Conservation (phyloP, 441 rosid genomes). For the Gossypium lobatum region DNA sequence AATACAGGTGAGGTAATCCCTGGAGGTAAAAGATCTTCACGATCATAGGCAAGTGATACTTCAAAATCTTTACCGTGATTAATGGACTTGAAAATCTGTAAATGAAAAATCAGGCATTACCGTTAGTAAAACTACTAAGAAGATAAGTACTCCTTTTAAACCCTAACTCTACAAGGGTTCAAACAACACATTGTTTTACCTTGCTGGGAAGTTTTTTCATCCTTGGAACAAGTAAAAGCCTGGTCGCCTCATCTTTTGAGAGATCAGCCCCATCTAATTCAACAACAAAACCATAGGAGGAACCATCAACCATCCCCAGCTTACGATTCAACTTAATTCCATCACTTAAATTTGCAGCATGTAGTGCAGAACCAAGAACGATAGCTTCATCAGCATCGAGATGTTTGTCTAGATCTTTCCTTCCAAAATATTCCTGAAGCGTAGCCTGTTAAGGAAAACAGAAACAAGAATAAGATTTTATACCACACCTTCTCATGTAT, state of each 20-base stretch:
- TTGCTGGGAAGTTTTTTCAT: conserved; percentile 95
- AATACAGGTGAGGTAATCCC: conserved; percentile 57
- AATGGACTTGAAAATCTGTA: conserved; percentile 88
- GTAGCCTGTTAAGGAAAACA: conserved; percentile 48
- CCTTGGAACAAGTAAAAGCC: conserved; percentile 74
- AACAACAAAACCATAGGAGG: conserved; percentile 69
- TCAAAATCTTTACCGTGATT: conserved; percentile 80
- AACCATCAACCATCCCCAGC: conserved; percentile 93
- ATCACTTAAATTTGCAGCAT: conserved; percentile 97
- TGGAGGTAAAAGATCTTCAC: conserved; percentile 70
- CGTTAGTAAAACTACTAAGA: conserved; percentile 18
- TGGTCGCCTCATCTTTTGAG: conserved; percentile 57
- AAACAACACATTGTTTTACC: conserved; percentile 36
- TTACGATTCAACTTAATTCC: conserved; percentile 91
- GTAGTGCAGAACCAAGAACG: conserved; percentile 82
- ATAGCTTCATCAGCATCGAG: conserved; percentile 98
- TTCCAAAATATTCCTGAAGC: conserved; percentile 88
- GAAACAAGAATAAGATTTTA: neutral
- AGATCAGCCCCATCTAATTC: conserved; percentile 78
- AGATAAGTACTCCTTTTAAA: conserved; percentile 7
- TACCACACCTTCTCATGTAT: neutral
- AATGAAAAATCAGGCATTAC: conserved; percentile 17
- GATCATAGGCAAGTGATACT: conserved; percentile 76
- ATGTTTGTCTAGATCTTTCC: conserved; percentile 86
- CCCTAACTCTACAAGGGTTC: conserved; percentile 5